Percentiles rank a stretch among this genome's conserved stretches.
Conservation (phyloP, 306 rosid species). For the Comarum palustre region DNA sequence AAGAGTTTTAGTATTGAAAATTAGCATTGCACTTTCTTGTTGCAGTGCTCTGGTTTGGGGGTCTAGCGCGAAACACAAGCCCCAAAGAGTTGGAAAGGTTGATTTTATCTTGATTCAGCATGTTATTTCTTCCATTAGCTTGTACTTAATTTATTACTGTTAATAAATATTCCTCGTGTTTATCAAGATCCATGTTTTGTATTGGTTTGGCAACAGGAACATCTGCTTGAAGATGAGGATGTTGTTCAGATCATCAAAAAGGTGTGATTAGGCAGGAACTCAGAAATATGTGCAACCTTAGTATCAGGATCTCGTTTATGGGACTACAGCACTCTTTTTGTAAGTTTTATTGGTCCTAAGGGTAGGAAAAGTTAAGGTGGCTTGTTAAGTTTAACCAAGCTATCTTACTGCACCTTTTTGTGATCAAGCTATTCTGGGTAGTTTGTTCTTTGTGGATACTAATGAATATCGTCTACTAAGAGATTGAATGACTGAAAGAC, state of each 20-base stretch:
- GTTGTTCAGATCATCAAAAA: conserved; percentile 95
- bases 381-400: conserved; percentile 17
- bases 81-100: conserved; percentile 98
- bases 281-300: not conserved
- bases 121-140: not conserved
- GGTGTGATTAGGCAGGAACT: conserved; percentile 39
- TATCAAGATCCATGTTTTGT: conserved; percentile 3
- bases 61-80: conserved; percentile 92
- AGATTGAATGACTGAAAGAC: not conserved
- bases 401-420: conserved; percentile 12
- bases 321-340: not conserved
- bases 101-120: conserved; percentile 20
- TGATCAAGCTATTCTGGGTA: conserved; percentile 19
- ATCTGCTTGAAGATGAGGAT: conserved; percentile 92
- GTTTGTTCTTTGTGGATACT: conserved; percentile 13
- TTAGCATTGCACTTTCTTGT: conserved; percentile 8
- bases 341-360: conserved; percentile 14
- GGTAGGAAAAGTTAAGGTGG: conserved; percentile 25
- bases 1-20: conserved; percentile 13
- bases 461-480: not conserved
- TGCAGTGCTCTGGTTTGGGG: conserved; percentile 98
- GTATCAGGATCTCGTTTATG: not conserved
- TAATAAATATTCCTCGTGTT: conserved; percentile 3
- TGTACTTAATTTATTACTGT: not conserved
- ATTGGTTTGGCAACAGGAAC: conserved; percentile 52